These are phyloP conservation scores for Fraxinus baroniana DNA, from an alignment of 305 asterid genomes.

Conservation along the genomic window DNA sequence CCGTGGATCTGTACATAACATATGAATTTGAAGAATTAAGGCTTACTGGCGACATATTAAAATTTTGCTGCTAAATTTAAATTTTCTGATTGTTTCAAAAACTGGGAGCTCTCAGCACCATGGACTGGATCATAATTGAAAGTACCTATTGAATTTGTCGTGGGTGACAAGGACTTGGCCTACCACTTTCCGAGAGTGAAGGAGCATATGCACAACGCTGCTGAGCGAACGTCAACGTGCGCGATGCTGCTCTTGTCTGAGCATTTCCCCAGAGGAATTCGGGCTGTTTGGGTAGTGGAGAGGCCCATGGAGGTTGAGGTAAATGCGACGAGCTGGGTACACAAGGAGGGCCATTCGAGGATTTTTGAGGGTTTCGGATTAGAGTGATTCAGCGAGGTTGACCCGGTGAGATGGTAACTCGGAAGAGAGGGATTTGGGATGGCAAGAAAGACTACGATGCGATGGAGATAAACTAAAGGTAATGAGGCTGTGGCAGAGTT, in stretches of 20 bases:
- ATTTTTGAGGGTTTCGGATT: constrained; percentile 68
- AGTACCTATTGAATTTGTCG: no score
- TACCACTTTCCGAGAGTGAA: no score
- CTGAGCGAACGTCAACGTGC: no score
- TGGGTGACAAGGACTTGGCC: no score
- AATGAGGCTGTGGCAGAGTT: constrained; percentile 46
- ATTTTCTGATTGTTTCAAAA: no score
- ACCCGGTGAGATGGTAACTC: constrained; percentile 36
- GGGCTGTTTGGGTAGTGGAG: constrained; percentile 50
- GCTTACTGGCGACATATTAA: no score
- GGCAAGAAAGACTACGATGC: constrained; percentile 23
- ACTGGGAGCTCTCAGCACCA: no score
- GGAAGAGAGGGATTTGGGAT: constrained; percentile 33
- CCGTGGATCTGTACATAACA: no score
- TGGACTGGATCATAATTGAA: no score
- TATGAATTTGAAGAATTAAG: no score
- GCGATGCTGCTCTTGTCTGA: constrained; percentile 69
- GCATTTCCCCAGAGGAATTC: constrained; percentile 61
- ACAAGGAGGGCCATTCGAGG: constrained; percentile 93
- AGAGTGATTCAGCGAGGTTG: constrained; percentile 62
- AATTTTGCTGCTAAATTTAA: no score
- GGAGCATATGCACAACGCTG: no score
- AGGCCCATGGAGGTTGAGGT: constrained; percentile 88
- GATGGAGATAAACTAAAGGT: constrained; percentile 35
- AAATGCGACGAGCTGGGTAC: constrained; percentile 78